Base-by-base conservation (phyloP, 306 rosid species). In the Glycyrrhiza uralensis region DNA sequence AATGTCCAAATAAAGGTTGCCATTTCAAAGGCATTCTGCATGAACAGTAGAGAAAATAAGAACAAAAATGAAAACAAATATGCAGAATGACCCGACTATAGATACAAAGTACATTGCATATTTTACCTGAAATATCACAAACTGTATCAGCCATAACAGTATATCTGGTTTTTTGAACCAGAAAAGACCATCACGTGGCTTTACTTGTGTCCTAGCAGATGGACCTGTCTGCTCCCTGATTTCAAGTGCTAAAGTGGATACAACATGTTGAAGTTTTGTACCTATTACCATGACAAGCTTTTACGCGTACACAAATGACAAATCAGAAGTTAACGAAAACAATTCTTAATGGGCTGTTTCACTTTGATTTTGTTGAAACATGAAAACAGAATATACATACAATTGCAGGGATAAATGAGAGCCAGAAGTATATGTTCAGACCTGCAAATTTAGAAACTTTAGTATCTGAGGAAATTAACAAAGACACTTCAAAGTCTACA, bases 1-100 rank as follows among this genome's bases (percentile, higher is more conserved):
- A 87, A 69, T 80, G 98, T 83, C 98, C 97, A 91, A 71, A 94
- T 83, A 81, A 86, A 94, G 2, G 87, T 89, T 8, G 96, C 98
- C 98, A 94, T 94, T 86, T 94, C 98, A 47, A 94, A 94, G 69
- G 97, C 92, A 74, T 94, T 91, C 96, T 94, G 89, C 87, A 76
- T 66, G 69, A 66, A 58, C 58, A 66, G 35, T 39, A 29, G 36
- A 77, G 47, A 49, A 14, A 72, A 52, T 51, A 20, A 82, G 82
- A 41, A 76, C 71, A 19, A 30, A 19, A 9, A 26, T 0, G 7
- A 28, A 59, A 55, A 47, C 36, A 38, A 20, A 18, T 30, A n/a
- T 10, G 50, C 26, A 78, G 69, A 60, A 60, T 5, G 23, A 49
- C 10, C 8, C 7, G 19, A 57, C 26, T 68, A n/a, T n/a, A n/a